Evolutionary conservation across 768 basidiomycete genomes (phyloP), one percentile per base, ranked within the genome.

Genomic region (Tulasnella sp.): DNA sequence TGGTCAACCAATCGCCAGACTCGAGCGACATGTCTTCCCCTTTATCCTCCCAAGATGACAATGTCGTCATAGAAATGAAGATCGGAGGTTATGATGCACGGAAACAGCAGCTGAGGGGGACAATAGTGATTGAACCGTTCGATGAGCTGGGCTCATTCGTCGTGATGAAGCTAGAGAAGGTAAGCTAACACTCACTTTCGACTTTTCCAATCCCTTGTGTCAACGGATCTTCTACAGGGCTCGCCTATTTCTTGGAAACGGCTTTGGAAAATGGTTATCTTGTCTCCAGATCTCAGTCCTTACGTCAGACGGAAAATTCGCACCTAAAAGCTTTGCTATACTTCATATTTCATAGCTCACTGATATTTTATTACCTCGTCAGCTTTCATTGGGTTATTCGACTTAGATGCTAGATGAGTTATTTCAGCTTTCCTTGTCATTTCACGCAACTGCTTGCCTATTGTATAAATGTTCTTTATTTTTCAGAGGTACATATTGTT

Each of bases 221-320:
- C 29, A 45, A 16, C 15, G 20, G 15, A 12, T 35, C 28, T 15
- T n/a, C 28, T 22, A 2, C 46, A 85, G 80, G 84, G 84, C 0
- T 82, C 77, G 60, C 84, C 83, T 20, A 74, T 85, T 44, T 81
- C 78, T 37, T 87, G 84, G 85, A 69, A 83, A 34, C 72, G 75
- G 61, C 67, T 87, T 32, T 88, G 83, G 81, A 83, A 78, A 60
- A 69, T 67, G 5, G 57, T 83, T 37, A 73, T 83, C 37, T 58
- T 64, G 56, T 75, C 75, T 8, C 63, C 67, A 0, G 59, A 60
- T 1, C 69, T 88, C 8, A 72, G 71, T 45, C 79, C 77, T 13
- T 73, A 80, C 64, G 82, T 87, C 5, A 59, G 70, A 46, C 60
- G 45, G 42, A 54, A 49, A n/a, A n/a, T 29, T 13, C 31, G 42